These are phyloP conservation scores for Amanita pseudoporphyria DNA, from an alignment of 768 basidiomycete genomes.

Conservation along the genomic window DNA sequence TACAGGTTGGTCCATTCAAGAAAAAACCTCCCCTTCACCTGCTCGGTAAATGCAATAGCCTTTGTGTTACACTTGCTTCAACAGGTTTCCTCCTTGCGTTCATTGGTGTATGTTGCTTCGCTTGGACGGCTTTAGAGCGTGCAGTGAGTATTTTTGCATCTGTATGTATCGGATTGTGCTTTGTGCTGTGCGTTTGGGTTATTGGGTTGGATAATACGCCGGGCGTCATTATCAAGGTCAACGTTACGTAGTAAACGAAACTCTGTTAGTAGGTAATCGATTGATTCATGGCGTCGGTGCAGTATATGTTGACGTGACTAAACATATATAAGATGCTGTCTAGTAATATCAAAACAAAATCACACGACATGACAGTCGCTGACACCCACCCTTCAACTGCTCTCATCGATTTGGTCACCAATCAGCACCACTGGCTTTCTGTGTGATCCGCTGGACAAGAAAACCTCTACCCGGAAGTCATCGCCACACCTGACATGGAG, in stretches of 20 bases:
- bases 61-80: constrained; percentile 1
- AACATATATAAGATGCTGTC: too few relatives aligned
- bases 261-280: too few relatives aligned
- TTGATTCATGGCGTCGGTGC: too few relatives aligned
- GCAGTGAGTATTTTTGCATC: constrained; percentile 3
- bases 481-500: too few relatives aligned
- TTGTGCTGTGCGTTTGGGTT: background rate
- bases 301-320: too few relatives aligned
- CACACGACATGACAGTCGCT: too few relatives aligned
- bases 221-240: constrained; percentile 1
- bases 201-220: background rate
- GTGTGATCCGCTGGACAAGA: too few relatives aligned
- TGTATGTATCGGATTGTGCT: constrained; percentile 1
- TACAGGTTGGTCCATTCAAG: constrained; percentile 2
- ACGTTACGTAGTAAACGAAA: background rate
- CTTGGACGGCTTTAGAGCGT: background rate
- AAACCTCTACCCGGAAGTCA: too few relatives aligned
- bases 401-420: too few relatives aligned
- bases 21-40: constrained; percentile 2
- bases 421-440: too few relatives aligned
- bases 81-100: background rate
- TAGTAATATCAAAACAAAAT: too few relatives aligned
- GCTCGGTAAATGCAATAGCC: background rate
- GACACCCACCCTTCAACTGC: too few relatives aligned
- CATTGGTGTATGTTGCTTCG: constrained; percentile 1